These are phyloP conservation scores for Periconia sp. DNA, from an alignment of 2,329 filamentous ascomycete species.

Conservation along the genomic window DNA sequence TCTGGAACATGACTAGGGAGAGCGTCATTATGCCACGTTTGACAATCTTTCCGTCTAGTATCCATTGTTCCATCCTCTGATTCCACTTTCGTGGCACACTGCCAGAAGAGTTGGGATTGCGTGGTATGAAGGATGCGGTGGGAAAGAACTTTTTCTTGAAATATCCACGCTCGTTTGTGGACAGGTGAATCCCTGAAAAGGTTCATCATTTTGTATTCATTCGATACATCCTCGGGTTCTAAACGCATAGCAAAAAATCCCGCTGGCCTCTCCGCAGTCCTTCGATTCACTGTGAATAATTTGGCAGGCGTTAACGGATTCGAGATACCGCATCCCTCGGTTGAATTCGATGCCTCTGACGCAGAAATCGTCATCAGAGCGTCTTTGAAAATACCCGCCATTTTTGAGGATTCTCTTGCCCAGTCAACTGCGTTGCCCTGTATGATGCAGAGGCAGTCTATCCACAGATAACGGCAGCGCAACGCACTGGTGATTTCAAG, in stretches of 20 bases:
- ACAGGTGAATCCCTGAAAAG: background rate
- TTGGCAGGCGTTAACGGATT: background rate
- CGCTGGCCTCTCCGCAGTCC: too few relatives aligned
- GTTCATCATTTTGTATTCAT: background rate
- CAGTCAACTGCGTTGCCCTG: constrained; percentile 11
- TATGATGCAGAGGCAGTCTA: constrained; percentile 15
- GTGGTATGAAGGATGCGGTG: constrained; percentile 1
- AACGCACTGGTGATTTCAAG: background rate
- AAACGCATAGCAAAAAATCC: background rate
- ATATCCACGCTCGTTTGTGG: constrained; percentile 1
- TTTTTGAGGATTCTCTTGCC: constrained; percentile 9
- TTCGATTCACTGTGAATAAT: background rate
- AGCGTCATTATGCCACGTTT: background rate
- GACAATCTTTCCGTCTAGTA: background rate
- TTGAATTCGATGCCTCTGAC: background rate
- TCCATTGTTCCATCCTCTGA: background rate
- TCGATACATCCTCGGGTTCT: background rate
- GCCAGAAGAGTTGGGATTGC: background rate
- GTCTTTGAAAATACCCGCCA: constrained; percentile 9
- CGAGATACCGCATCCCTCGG: background rate
- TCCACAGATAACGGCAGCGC: constrained; percentile 12
- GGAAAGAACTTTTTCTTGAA: constrained; percentile 2
- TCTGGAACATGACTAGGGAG: background rate
- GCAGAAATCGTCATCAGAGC: constrained; percentile 1
- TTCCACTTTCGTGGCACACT: background rate